Evolutionary conservation across 2,329 filamentous ascomycete genomes (phyloP).

Genomic region (Pseudocercospora macadamiae): DNA sequence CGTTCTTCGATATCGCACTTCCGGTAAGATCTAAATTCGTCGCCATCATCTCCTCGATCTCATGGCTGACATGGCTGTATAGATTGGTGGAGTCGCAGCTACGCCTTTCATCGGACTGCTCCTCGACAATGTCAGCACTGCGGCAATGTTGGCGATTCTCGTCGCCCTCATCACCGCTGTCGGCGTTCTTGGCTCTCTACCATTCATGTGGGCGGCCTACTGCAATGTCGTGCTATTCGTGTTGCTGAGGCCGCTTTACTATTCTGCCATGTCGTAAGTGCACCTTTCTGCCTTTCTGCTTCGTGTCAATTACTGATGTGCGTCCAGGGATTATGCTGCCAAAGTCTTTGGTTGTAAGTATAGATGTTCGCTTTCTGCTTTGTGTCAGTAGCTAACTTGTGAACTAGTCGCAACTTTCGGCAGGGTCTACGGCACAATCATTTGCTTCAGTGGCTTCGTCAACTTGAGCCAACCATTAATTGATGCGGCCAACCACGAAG

Average conservation of each 20-base stretch:
- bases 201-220: slow-evolving; percentile 72
- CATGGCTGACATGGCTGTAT: slow-evolving; percentile 2
- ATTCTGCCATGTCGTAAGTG: slow-evolving; percentile 71
- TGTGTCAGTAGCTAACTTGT: no score
- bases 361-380: no score
- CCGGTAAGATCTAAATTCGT: slow-evolving; percentile 56
- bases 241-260: slow-evolving; percentile 84
- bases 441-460: slow-evolving; percentile 78
- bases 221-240: slow-evolving; percentile 77
- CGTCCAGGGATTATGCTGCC: slow-evolving; percentile 69
- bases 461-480: slow-evolving; percentile 83
- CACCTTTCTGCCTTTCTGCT: slow-evolving; percentile 64
- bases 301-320: no score
- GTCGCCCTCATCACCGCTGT: slow-evolving; percentile 73
- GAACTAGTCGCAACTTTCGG: slow-evolving; percentile 89
- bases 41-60: no score
- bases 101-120: slow-evolving; percentile 85
- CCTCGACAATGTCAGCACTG: slow-evolving; percentile 75
- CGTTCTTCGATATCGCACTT: slow-evolving; percentile 80
- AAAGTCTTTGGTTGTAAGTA: slow-evolving; percentile 98
- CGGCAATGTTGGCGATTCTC: slow-evolving; percentile 70
- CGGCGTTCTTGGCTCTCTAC: slow-evolving; percentile 76
- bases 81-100: slow-evolving; percentile 73
- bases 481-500: slow-evolving; percentile 74
- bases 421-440: slow-evolving; percentile 86